Base-by-base conservation (phyloP, 2,329 filamentous ascomycete genomes). In the Apiospora sp. region DNA sequence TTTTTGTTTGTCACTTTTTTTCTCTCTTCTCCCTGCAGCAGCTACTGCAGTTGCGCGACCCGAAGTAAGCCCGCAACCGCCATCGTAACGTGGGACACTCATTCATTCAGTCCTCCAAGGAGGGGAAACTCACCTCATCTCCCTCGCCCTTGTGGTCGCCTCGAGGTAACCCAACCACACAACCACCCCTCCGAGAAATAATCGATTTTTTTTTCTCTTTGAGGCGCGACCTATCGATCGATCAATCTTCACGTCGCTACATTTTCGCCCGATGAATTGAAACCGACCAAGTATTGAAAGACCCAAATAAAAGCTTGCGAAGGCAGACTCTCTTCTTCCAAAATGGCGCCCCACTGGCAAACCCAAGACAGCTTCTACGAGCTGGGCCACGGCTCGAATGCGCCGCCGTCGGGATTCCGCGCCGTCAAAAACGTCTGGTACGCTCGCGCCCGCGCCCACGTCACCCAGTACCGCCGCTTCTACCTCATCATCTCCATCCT, bases 341-440 rank as follows among this genome's bases (percentile, higher is more conserved):
- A n/a, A 3, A 64, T 64, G 58, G 30, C 58, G 19, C 58, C 58
- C 19, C 22, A 64, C 22, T 64, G 58, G 58, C 58, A 41, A 22
- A 34, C 58, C 58, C 19, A 22, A 3, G 58, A 64, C 58, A n/a
- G 34, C 58, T 64, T 64, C 58, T 64, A 64, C 58, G 58, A 64
- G 34, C 34, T 64, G 34, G 58, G 58, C 34, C 34, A 41, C 10
- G 34, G 8, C 58, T 41, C 58, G 12, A 22, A 64, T 22, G 10
- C 58, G 19, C 58, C 19, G 19, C 58, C 58, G 34, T 41, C 58
- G 30, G 58, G 58, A 19, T 64, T 61, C 69, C 67, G 37, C 41
- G 67, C 67, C 27, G 67, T 68, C 41, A 68, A 48, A 19, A 68
- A 68, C 19, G 67, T 68, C 24, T 68, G 67, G 67, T 68, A 48